Evolutionary conservation across 345 rosid genomes (phyloP).

Genomic region (Aquilaria sinensis): DNA sequence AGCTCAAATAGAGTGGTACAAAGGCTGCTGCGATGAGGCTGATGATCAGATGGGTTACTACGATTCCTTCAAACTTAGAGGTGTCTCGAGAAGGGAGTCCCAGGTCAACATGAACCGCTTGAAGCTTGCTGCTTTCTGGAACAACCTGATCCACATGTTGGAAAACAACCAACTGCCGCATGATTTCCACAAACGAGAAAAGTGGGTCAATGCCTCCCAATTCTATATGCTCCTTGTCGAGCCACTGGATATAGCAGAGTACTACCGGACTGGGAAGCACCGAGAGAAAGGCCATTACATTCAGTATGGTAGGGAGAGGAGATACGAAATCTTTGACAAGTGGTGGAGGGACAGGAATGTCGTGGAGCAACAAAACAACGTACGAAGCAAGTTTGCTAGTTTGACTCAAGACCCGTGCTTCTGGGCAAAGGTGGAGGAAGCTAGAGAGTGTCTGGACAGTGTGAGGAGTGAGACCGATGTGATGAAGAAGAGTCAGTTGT

Average conservation of each 20-base stretch:
- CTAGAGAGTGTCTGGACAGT: conserved; percentile 42
- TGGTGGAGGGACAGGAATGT: conserved; percentile 42
- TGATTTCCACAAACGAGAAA: conserved; percentile 42
- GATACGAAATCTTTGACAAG: conserved; percentile 58
- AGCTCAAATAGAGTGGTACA: conserved; percentile 61
- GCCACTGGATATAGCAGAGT: conserved; percentile 70
- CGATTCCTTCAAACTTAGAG: conserved; percentile 54
- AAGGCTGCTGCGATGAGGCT: conserved; percentile 40
- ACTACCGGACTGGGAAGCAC: conserved; percentile 35
- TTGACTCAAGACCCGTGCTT: conserved; percentile 80
- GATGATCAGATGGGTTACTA: conserved; percentile 58
- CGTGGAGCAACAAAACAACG: conserved; percentile 7
- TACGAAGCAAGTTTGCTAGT: conserved; percentile 47
- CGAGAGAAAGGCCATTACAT: conserved; percentile 39
- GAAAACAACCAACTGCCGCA: conserved; percentile 60
- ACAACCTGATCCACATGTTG: conserved; percentile 46
- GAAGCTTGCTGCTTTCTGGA: conserved; percentile 68
- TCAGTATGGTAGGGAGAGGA: conserved; percentile 50
- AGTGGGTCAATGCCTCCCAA: conserved; percentile 66
- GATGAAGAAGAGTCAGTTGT: conserved; percentile 9
- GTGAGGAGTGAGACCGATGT: conserved; percentile 33
- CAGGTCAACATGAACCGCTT: conserved; percentile 52
- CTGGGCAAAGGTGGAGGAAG: conserved; percentile 88
- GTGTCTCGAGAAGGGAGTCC: conserved; percentile 37
- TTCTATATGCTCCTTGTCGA: conserved; percentile 66